Conservation (phyloP, 2,329 filamentous ascomycete species). For the Pseudogymnoascus sp. region DNA sequence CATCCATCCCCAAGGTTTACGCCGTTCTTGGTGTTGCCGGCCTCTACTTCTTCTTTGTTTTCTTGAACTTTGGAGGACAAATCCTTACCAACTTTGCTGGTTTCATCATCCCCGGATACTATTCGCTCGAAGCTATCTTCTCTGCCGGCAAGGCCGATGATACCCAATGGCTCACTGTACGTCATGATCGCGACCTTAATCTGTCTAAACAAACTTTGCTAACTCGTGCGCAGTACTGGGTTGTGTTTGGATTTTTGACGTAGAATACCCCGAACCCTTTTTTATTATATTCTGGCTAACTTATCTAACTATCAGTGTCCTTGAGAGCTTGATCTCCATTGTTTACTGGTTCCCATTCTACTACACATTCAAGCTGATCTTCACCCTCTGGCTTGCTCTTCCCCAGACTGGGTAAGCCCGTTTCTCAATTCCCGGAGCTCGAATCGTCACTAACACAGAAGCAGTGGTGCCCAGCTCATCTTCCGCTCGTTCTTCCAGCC, state of each 20-base stretch:
- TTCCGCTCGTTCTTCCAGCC: conserved; percentile 95
- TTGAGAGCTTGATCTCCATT: conserved; percentile 75
- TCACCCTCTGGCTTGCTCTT: conserved; percentile 95
- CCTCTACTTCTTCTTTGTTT: conserved; percentile 83
- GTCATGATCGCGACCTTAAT: conserved; percentile 25
- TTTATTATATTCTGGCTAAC: neutral
- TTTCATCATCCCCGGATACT: conserved; percentile 76
- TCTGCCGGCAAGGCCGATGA: conserved; percentile 63
- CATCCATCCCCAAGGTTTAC: conserved; percentile 77
- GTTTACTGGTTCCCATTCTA: conserved; percentile 98
- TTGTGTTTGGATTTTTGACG: conserved; percentile 75
- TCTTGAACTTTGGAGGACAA: conserved; percentile 86
- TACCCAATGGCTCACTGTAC: conserved; percentile 69
- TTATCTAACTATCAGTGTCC: conserved; percentile 39
- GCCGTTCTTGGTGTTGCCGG: conserved; percentile 65
- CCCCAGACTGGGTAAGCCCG: conserved; percentile 76
- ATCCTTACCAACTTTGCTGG: conserved; percentile 81
- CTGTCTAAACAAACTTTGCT: conserved; percentile 12
- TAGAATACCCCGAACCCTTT: conserved; percentile 29
- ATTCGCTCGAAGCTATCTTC: conserved; percentile 73
- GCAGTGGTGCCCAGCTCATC: conserved; percentile 85
- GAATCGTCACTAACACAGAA: conserved; percentile 16
- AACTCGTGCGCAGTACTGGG: conserved; percentile 62
- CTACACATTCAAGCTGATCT: conserved; percentile 98
- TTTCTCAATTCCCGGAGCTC: neutral